Base-by-base conservation (phyloP, 2,329 filamentous ascomycete species). In the Alternaria infectoria region DNA sequence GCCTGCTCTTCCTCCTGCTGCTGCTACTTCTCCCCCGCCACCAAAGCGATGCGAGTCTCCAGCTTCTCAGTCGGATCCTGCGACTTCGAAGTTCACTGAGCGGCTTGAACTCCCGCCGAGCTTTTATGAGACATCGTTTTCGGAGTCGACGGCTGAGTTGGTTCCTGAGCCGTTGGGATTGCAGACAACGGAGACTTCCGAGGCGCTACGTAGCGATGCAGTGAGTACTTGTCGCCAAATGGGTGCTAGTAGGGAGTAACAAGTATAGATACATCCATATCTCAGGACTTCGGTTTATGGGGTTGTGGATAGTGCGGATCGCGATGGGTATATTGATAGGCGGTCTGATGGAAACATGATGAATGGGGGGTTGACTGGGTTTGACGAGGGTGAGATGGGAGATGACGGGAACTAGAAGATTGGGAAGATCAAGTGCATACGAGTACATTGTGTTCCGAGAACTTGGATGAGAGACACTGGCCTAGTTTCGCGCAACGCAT, bases 41-140 rank as follows among this genome's bases (percentile, higher is more conserved):
- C 32, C 15, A 12, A 52, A n/a, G 49, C 28, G 17, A 23, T 17
- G 13, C 15, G 17, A 36, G 11, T 36, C 28, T 11, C 32, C 19
- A 6, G 19, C 4, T 5, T 2, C 8, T 0, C 5, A 21, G 30
- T 1, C 9, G 6, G 19, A 40, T 0, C 2, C 9, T 15, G 5
- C 4, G 4, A 6, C 23, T 1, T 40, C 30, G 19, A 52, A 36
- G 49, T 52, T 36, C 6, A 52, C 28, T 2, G 49, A 25, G 10
- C 19, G 49, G 3, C 28, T 52, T 3, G 30, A 52, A 25, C 49
- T 52, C 17, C 49, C 49, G 11, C 15, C 28, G 6, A 8, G 28
- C 9, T 52, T 40, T 12, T n/a, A 23, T 2, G 19, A 52, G 19
- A 52, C 30, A 6, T 19, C 49, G n/a, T 30, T 36, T 9, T 40